A percentile compares a stretch with the other conserved stretches of the same genome.
Evolutionary conservation across 176 grass and related monocot species (phyloP).

Genomic region (Saccharum spontaneum): DNA sequence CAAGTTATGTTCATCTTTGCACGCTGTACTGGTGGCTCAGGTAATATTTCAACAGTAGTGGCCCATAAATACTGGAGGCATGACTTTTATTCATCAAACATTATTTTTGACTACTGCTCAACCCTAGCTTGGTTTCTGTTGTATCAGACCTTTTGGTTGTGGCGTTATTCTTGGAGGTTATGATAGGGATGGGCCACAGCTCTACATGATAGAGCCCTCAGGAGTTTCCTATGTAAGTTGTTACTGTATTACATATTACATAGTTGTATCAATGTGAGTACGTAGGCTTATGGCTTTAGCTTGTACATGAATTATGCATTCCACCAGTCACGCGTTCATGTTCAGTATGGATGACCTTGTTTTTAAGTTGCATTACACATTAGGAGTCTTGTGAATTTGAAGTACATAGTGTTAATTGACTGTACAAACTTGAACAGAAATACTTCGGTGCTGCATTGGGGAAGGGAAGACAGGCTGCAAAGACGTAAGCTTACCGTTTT

Average conservation of each 20-base stretch:
- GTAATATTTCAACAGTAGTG: conserved; percentile 23
- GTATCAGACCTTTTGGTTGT: conserved; percentile 65
- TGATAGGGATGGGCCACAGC: conserved; percentile 91
- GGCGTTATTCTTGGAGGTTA: conserved; percentile 94
- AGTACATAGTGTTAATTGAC: conserved; percentile 29
- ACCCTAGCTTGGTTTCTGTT: neutral
- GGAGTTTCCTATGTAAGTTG: conserved; percentile 71
- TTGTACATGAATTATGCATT: neutral
- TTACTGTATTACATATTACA: neutral
- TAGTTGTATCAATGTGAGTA: neutral
- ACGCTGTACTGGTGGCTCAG: conserved; percentile 95
- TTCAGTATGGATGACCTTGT: neutral
- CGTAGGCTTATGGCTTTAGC: neutral
- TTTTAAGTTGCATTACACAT: neutral
- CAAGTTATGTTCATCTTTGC: conserved; percentile 79
- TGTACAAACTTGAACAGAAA: conserved; percentile 52
- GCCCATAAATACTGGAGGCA: neutral
- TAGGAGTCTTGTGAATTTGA: neutral
- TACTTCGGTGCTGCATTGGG: conserved; percentile 80
- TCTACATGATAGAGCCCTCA: conserved; percentile 79
- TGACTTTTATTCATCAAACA: conserved; percentile 3
- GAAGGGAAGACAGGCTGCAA: conserved; percentile 83
- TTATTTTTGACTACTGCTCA: neutral
- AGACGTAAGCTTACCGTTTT: conserved; percentile 59
- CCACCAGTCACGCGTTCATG: neutral